These are phyloP conservation scores for Conoideocrella luteorostrata DNA, from an alignment of 2,329 filamentous ascomycete genomes.

Conservation along the genomic window DNA sequence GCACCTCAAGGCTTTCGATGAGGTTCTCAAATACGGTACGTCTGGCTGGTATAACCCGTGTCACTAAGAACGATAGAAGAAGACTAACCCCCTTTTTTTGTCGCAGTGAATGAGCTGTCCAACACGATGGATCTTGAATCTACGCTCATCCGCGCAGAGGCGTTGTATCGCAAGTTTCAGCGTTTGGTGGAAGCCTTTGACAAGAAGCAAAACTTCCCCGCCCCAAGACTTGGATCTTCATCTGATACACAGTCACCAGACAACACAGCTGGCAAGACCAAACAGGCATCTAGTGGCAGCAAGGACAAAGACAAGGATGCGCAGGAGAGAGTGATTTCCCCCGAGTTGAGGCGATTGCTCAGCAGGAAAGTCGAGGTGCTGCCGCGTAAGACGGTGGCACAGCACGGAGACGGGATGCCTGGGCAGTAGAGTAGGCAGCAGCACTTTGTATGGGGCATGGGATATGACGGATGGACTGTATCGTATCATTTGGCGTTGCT, in stretches of 20 bases:
- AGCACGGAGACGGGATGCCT: conserved; percentile 31
- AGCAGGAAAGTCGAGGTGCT: conserved; percentile 42
- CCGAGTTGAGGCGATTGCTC: conserved; percentile 48
- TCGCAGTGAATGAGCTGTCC: conserved; percentile 83
- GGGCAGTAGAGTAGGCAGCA: conserved; percentile 17
- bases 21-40: conserved; percentile 91
- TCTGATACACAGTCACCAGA: conserved; percentile 6
- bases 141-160: conserved; percentile 81
- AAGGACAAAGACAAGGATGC: conserved; percentile 29
- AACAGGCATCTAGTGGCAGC: conserved; percentile 9
- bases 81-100: no score
- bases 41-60: conserved; percentile 12
- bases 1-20: conserved; percentile 90
- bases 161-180: conserved; percentile 81
- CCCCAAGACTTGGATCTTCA: conserved; percentile 27
- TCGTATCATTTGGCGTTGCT: not conserved
- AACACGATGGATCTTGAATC: conserved; percentile 85
- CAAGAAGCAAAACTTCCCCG: conserved; percentile 80
- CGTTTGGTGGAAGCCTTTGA: conserved; percentile 86
- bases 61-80: no score
- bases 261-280: conserved; percentile 5
- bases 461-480: not conserved
- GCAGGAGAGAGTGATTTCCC: conserved; percentile 45
- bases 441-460: no score
- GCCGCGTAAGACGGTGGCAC: conserved; percentile 28